These are phyloP conservation scores for Cymbidium sinense DNA, from an alignment of 106 monocot genomes.

Conservation along the genomic window DNA sequence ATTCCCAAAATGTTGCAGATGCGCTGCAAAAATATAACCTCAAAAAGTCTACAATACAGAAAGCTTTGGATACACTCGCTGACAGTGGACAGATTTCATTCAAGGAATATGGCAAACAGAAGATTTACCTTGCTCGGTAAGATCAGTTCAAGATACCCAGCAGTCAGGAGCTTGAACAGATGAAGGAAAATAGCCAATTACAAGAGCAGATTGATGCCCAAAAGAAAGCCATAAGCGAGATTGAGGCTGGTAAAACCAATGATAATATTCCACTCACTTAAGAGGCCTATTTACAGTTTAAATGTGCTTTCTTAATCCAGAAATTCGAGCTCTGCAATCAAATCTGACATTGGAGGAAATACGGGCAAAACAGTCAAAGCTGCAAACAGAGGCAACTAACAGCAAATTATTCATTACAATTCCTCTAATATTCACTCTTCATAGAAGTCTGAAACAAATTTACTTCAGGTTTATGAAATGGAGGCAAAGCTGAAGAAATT, in stretches of 20 bases:
- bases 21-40: conserved; percentile 92
- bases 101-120: conserved; percentile 97
- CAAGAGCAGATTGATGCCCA: conserved; percentile 61
- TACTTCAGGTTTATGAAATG: conserved; percentile 60
- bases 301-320: conserved; percentile 28
- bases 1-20: conserved; percentile 93
- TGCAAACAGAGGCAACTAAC: conserved; percentile 50
- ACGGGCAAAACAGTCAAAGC: conserved; percentile 42
- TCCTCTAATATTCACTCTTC: not conserved
- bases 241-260: conserved; percentile 59
- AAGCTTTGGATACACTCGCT: conserved; percentile 66
- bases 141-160: conserved; percentile 92
- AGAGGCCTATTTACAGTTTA: not conserved
- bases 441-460: not conserved
- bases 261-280: not conserved
- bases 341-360: conserved; percentile 84
- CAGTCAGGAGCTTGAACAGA: conserved; percentile 73
- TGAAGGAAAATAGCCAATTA: conserved; percentile 69
- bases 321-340: conserved; percentile 68
- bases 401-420: not conserved
- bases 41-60: conserved; percentile 87
- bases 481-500: conserved; percentile 71
- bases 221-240: conserved; percentile 62
- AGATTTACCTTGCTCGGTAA: conserved; percentile 84
- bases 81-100: conserved; percentile 86